phyloP scores from a whole-genome alignment of 495 filamentous ascomycete species.

The Aspergillus nidulans region DNA sequence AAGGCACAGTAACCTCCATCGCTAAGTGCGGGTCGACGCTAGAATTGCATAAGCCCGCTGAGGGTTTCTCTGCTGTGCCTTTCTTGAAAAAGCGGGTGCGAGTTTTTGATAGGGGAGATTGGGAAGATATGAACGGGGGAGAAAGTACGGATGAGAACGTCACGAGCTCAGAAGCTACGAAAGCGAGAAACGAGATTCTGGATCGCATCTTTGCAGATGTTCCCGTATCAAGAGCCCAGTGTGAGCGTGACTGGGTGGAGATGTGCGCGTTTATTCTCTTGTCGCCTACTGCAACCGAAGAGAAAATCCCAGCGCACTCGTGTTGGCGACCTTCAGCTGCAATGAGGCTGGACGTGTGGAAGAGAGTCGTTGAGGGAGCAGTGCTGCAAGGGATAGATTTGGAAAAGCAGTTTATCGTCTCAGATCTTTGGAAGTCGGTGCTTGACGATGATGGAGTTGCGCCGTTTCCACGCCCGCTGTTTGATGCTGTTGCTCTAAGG shows the following conservation, averaged over 20 bases:
- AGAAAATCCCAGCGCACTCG: background rate
- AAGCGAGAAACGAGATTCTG: constrained; percentile 15
- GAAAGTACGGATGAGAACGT: background rate
- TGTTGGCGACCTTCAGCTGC: constrained; percentile 39
- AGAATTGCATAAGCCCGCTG: constrained; percentile 48
- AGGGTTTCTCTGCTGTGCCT: constrained; percentile 30
- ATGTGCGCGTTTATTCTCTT: constrained; percentile 45
- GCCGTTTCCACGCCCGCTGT: constrained; percentile 35
- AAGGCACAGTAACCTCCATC: constrained; percentile 51
- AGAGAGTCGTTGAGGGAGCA: constrained; percentile 40
- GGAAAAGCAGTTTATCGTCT: constrained; percentile 42
- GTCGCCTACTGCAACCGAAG: constrained; percentile 1
- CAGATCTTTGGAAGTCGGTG: constrained; percentile 45
- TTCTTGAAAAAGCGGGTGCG: constrained; percentile 33
- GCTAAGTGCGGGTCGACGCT: constrained; percentile 71
- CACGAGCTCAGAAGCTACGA: background rate
- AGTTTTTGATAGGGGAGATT: constrained; percentile 27
- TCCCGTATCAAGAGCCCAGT: constrained; percentile 42
- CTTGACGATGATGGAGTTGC: constrained; percentile 40
- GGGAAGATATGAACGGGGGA: background rate
- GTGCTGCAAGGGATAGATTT: constrained; percentile 42
- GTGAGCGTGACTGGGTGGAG: constrained; percentile 43
- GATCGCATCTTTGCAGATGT: constrained; percentile 35
- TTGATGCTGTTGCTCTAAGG: constrained; percentile 41
- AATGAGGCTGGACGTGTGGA: constrained; percentile 43